These are phyloP conservation scores for Ophiocordyceps camponoti-saundersi DNA, from an alignment of 2,329 filamentous ascomycete genomes.

Conservation along the genomic window DNA sequence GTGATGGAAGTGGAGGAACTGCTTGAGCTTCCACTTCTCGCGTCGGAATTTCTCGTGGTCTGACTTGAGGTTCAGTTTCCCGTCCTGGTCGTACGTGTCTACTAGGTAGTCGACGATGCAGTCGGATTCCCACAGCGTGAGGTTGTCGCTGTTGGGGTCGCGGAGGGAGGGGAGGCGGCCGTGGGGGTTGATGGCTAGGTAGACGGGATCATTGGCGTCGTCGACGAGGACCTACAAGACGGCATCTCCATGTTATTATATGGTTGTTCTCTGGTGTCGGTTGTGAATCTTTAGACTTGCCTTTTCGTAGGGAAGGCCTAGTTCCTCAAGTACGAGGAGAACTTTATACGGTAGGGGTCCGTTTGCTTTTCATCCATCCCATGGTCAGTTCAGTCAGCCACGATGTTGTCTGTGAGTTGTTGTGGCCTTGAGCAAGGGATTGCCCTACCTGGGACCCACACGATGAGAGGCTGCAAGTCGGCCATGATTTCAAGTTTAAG, in stretches of 20 bases:
- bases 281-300: slow-evolving; percentile 4
- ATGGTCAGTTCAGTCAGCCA: too few relatives aligned
- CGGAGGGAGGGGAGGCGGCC: slow-evolving; percentile 15
- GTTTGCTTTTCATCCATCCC: slow-evolving; percentile 2
- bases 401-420: background rate
- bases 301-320: slow-evolving; percentile 16
- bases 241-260: too few relatives aligned
- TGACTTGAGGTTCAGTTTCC: slow-evolving; percentile 9
- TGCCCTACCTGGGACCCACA: slow-evolving; percentile 5
- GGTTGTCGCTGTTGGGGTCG: slow-evolving; percentile 16
- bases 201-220: slow-evolving; percentile 10
- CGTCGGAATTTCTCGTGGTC: slow-evolving; percentile 1
- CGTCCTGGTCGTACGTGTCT: slow-evolving; percentile 11
- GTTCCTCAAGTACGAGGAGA: slow-evolving; percentile 17
- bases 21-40: slow-evolving; percentile 15
- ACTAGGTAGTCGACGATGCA: slow-evolving; percentile 15
- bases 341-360: slow-evolving; percentile 17
- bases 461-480: slow-evolving; percentile 6
- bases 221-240: slow-evolving; percentile 4
- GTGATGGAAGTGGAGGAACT: slow-evolving; percentile 18
- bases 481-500: slow-evolving; percentile 1
- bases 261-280: too few relatives aligned
- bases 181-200: slow-evolving; percentile 15
- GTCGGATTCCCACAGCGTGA: slow-evolving; percentile 10
- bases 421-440: too few relatives aligned